Evolutionary conservation across 495 filamentous ascomycete species (phyloP), one percentile per base, ranked within the genome.

Genomic region (Podospora tetraspora): DNA sequence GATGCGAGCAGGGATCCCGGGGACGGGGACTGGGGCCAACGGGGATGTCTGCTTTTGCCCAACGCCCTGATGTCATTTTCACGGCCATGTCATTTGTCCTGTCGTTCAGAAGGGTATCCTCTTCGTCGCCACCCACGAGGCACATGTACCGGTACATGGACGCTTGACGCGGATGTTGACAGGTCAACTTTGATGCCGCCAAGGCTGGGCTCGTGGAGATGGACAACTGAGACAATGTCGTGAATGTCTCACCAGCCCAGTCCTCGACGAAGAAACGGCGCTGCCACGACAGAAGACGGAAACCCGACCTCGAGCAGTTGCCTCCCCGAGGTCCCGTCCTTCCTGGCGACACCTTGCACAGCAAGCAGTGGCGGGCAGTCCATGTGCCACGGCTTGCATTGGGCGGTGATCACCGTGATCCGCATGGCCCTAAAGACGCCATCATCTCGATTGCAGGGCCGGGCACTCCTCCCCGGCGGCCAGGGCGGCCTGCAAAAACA

Each of bases 351-450:
- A 27, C 5, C 4, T 27, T 27, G 27, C 27, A 27, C 27, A 27
- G 27, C 3, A 6, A 5, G 27, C 29, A 25, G 13, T 37, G 34
- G 34, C 34, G 34, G 11, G 11, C 37, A 52, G 6, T 52, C 37
- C 11, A 23, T 37, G 62, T 56, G 30, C 30, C 34, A 34, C 61
- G 62, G 62, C 62, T 64, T 64, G 62, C 62, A 64, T 30, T 37
- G 62, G 25, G 32, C 11, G 43, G 43, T 52, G 65, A 66, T 66
- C 65, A 61, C 30, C 65, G 43, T 61, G 65, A 66, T 66, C 58
- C 60, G 65, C 65, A 66, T 52, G 43, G 3, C 43, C 43, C 43
- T 52, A 52, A 52, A 52, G 19, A 52, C 43, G 43, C 43, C 43
- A 52, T 52, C 43, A 52, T 52, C 43, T 52, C 43, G 43, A 52